Base-by-base conservation (phyloP, 768 basidiomycete species). In the Rhodotorula diobovata region DNA sequence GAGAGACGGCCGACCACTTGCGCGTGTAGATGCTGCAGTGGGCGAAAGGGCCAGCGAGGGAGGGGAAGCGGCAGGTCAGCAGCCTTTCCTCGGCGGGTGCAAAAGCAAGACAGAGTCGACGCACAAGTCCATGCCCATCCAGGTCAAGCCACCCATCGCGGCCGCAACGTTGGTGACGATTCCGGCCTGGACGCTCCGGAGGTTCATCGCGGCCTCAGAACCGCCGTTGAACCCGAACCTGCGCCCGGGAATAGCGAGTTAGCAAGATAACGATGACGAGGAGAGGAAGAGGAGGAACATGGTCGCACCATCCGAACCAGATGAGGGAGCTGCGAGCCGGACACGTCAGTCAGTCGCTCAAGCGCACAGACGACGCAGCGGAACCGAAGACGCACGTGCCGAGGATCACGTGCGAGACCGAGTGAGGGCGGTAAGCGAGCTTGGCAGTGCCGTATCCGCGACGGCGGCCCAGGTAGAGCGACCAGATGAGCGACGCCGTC, bases 111-210 rank as follows among this genome's bases (percentile, higher is more conserved):
- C 25, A 32, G 16, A n/a, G 14, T 1, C 4, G 37, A 54, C 68
- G 32, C 51, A 61, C 66, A 23, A 72, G 28, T 72, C 76, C 51
- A 77, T 76, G n/a, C 61, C 53, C 53, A 72, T 64, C 74, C 92
- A 93, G 46, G 89, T 86, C 71, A 91, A 84, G 30, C 90, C 92
- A 43, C 87, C 90, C 71, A 90, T 78, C 7, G 82, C 87, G 5
- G 90, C 89, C 48, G 90, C 89, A 23, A 93, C 82, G 88, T 92
- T 93, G 51, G 90, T 89, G 81, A 93, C 93, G 87, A 91, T 89
- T 66, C 89, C 85, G 28, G 91, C 91, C 79, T 88, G 86, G 67
- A 92, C 84, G 6, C 91, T 91, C 61, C 92, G 88, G 51, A 94
- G 83, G 81, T 93, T 93, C 46, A 91, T 90, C 39, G 89, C 89